Conservation (phyloP, 768 basidiomycete genomes). For the Rhizopogon vinicolor region DNA sequence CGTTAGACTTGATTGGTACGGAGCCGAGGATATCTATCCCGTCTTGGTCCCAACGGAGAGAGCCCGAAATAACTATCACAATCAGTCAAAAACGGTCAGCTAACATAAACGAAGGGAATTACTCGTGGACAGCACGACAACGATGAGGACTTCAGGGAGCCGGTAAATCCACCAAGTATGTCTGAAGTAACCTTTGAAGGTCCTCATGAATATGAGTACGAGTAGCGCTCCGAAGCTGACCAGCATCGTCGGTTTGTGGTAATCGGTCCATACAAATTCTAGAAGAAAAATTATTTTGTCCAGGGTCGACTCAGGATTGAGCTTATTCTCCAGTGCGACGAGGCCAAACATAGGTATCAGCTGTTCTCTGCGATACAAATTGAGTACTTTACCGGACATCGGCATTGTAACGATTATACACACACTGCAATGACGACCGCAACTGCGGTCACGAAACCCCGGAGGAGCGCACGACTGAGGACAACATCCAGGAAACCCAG, state of each 20-base stretch:
- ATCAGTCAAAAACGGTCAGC: not conserved
- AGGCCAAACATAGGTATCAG: conserved; percentile 90
- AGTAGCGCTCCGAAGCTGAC: conserved; percentile 72
- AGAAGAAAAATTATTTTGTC: conserved; percentile 78
- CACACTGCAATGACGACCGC: conserved; percentile 84
- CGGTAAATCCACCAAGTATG: conserved; percentile 70
- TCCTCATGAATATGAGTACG: conserved; percentile 57
- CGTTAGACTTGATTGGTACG: conserved; percentile 59
- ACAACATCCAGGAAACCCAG: conserved; percentile 94
- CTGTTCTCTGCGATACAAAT: conserved; percentile 52
- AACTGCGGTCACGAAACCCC: conserved; percentile 84
- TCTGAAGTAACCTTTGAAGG: conserved; percentile 53
- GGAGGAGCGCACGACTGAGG: conserved; percentile 79
- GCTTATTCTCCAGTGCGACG: conserved; percentile 41
- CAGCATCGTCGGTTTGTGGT: conserved; percentile 63
- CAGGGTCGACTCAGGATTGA: conserved; percentile 63
- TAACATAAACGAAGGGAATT: conserved; percentile 19
- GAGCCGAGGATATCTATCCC: conserved; percentile 84
- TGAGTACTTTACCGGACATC: not conserved
- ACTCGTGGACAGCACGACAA: conserved; percentile 84
- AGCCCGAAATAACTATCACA: conserved; percentile 56
- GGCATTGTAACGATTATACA: conserved; percentile 19
- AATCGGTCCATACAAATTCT: conserved; percentile 47
- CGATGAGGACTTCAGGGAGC: conserved; percentile 86
- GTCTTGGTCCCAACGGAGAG: conserved; percentile 67